Evolutionary conservation across 805 yeast genomes (phyloP).

Genomic region (Wickerhamiella spandovensis): DNA sequence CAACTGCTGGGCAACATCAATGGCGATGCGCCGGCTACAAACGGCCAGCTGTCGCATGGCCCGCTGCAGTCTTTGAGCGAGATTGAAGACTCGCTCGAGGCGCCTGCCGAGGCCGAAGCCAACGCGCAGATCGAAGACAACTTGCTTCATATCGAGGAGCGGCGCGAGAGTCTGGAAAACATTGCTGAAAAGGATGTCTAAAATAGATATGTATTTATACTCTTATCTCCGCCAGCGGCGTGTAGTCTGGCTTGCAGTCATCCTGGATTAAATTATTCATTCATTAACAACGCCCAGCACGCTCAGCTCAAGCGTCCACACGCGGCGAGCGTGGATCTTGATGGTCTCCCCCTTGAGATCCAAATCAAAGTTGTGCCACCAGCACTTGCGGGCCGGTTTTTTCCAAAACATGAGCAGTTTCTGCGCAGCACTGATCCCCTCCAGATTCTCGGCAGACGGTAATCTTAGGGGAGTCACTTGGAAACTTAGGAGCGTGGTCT

Average conservation of each 20-base stretch:
- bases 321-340: conserved; percentile 77
- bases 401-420: conserved; percentile 88
- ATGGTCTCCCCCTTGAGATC: conserved; percentile 28
- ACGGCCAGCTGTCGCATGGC: no score
- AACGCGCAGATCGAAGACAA: not conserved
- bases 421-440: conserved; percentile 24
- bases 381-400: conserved; percentile 95
- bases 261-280: not conserved
- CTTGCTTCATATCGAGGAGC: not conserved
- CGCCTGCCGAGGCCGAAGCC: not conserved
- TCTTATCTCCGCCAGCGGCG: no score
- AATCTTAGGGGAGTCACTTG: conserved; percentile 43
- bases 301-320: conserved; percentile 91
- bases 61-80: not conserved
- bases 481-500: conserved; percentile 75
- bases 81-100: not conserved
- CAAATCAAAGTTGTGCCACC: conserved; percentile 61
- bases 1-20: conserved; percentile 3
- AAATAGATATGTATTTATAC: not conserved
- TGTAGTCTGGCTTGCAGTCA: not conserved
- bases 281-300: conserved; percentile 53
- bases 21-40: not conserved
- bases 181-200: not conserved
- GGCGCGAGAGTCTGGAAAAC: not conserved
- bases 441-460: conserved; percentile 9